Conservation (phyloP, 106 monocot genomes). For the Apostasia shenzhenica region DNA sequence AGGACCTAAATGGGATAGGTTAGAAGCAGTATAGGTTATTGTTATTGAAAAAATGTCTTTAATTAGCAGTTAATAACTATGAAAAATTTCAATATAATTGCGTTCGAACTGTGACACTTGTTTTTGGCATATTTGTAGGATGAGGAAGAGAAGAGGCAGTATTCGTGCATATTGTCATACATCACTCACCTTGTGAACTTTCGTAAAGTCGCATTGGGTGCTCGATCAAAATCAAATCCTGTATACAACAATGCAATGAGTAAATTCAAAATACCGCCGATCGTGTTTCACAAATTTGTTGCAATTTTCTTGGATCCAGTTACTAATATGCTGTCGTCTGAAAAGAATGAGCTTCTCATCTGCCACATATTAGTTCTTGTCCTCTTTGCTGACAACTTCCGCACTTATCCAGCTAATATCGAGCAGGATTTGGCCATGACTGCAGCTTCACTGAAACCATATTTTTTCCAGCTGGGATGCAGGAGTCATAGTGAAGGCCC, state of each 20-base stretch:
- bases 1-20: too few relatives aligned
- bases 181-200: constrained; percentile 71
- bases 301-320: constrained; percentile 43
- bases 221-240: not conserved
- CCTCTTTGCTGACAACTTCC: constrained; percentile 65
- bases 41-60: too few relatives aligned
- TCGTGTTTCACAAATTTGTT: constrained; percentile 35
- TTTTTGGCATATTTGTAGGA: constrained; percentile 22
- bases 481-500: not conserved
- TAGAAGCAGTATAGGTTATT: too few relatives aligned
- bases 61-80: too few relatives aligned
- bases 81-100: too few relatives aligned
- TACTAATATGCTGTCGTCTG: constrained; percentile 28
- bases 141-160: constrained; percentile 38
- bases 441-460: constrained; percentile 19
- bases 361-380: constrained; percentile 82
- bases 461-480: constrained; percentile 66
- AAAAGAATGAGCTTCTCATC: constrained; percentile 69
- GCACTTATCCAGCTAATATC: constrained; percentile 45
- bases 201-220: constrained; percentile 11
- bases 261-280: constrained; percentile 34
- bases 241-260: constrained; percentile 3
- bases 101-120: too few relatives aligned
- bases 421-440: constrained; percentile 62
- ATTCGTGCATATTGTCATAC: constrained; percentile 64